A percentile compares a stretch with the other conserved stretches of the same genome.
phyloP scores from a whole-genome alignment of 202 grass and related monocot species.

The Setaria italica region DNA sequence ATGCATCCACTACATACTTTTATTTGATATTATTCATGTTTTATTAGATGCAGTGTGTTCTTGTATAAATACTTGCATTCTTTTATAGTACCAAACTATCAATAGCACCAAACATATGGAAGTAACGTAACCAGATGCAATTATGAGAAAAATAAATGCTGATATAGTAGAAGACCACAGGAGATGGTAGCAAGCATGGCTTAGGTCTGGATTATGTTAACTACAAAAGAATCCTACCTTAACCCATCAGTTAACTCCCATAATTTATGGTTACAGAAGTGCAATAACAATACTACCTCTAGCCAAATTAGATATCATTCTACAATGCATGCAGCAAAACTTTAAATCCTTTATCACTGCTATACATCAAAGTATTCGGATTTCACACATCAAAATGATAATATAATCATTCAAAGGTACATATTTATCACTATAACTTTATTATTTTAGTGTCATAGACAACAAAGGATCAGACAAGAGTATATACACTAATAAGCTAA shows the following conservation, averaged over 20 bases:
- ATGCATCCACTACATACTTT: not conserved
- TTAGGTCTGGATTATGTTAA: not conserved
- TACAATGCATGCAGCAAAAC: not conserved
- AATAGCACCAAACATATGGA: not conserved
- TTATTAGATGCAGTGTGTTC: not conserved
- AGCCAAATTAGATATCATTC: not conserved
- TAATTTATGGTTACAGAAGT: not conserved
- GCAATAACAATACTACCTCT: not conserved
- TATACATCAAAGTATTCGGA: not conserved
- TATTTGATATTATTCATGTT: constrained; percentile 1
- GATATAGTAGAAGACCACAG: not conserved
- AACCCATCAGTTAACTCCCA: not conserved
- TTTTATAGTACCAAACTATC: not conserved
- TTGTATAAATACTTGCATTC: not conserved
- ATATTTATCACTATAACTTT: not conserved
- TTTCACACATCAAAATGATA: not conserved
- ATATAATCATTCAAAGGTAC: not conserved
- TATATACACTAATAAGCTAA: not conserved
- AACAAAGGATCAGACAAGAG: not conserved
- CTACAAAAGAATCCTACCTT: not conserved
- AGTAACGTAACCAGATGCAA: not conserved
- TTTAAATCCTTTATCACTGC: not conserved
- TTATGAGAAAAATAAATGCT: constrained; percentile 1
- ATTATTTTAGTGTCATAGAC: not conserved
- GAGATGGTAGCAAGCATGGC: not conserved